Conservation (phyloP, 139 green algal genomes). For the Micractinium sp. region DNA sequence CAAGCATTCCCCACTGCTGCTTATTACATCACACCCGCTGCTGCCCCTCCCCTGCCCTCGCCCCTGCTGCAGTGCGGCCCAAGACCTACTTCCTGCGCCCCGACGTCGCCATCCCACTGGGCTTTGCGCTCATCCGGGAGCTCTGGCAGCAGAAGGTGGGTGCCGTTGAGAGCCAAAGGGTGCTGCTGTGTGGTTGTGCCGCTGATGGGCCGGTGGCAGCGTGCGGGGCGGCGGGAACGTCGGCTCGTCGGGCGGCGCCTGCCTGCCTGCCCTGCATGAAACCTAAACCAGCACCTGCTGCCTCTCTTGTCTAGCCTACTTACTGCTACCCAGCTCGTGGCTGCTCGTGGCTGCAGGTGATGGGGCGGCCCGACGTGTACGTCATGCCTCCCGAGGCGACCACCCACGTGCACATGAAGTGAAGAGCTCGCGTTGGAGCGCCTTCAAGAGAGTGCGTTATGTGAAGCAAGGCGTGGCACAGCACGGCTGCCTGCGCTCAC, state of each 20-base stretch:
- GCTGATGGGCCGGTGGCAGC: background rate
- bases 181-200: background rate
- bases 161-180: background rate
- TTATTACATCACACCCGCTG: no score
- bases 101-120: constrained; percentile 81
- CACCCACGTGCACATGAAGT: background rate
- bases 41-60: no score
- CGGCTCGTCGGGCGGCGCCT: no score
- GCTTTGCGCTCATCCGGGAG: constrained; percentile 85
- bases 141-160: constrained; percentile 81
- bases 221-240: no score
- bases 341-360: background rate
- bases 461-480: no score
- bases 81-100: constrained; percentile 94
- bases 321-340: no score
- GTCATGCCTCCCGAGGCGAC: constrained; percentile 18
- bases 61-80: constrained; percentile 61
- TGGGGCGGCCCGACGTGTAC: constrained; percentile 17
- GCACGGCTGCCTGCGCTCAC: no score
- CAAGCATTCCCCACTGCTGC: no score
- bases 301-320: background rate
- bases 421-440: no score
- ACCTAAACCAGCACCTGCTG: no score
- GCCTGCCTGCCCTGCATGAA: background rate
- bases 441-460: no score